These are phyloP conservation scores for Phytopythium vexans DNA, from an alignment of 352 stramenopile species.

Conservation along the genomic window DNA sequence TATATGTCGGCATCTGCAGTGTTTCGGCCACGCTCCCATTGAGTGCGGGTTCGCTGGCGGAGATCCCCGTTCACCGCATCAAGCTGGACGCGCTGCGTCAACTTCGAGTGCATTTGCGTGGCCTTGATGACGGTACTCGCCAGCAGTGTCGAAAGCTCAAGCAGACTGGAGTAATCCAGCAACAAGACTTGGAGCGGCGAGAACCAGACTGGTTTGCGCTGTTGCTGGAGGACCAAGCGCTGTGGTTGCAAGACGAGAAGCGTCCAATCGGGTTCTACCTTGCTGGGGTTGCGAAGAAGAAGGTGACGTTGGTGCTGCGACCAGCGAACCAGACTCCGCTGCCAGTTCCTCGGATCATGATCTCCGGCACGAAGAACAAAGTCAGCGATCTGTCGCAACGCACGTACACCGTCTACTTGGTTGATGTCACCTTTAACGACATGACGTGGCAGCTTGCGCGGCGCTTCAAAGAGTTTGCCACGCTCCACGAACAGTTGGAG, in stretches of 20 bases:
- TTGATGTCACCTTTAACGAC: constrained; percentile 69
- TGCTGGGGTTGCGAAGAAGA: constrained; percentile 19
- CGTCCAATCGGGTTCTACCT: constrained; percentile 42
- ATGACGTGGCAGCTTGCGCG: constrained; percentile 65
- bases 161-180: not conserved
- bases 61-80: constrained; percentile 44
- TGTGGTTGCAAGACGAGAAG: constrained; percentile 62
- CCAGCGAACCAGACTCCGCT: constrained; percentile 57
- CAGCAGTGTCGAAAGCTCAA: not conserved
- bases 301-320: constrained; percentile 26
- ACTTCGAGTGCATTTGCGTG: constrained; percentile 28
- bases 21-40: constrained; percentile 38
- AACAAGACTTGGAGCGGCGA: constrained; percentile 6
- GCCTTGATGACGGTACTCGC: not conserved
- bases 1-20: constrained; percentile 1
- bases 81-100: constrained; percentile 59
- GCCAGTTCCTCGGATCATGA: constrained; percentile 53
- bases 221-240: constrained; percentile 22
- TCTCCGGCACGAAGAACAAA: constrained; percentile 69
- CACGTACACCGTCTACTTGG: constrained; percentile 64
- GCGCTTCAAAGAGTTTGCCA: constrained; percentile 69
- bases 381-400: constrained; percentile 76
- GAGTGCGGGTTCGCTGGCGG: constrained; percentile 25
- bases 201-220: constrained; percentile 53
- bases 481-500: constrained; percentile 26